Percentiles rank a stretch among this genome's conserved stretches.
Evolutionary conservation across 176 grass and related monocot species (phyloP).

Genomic region (Eremochloa ophiuroides): DNA sequence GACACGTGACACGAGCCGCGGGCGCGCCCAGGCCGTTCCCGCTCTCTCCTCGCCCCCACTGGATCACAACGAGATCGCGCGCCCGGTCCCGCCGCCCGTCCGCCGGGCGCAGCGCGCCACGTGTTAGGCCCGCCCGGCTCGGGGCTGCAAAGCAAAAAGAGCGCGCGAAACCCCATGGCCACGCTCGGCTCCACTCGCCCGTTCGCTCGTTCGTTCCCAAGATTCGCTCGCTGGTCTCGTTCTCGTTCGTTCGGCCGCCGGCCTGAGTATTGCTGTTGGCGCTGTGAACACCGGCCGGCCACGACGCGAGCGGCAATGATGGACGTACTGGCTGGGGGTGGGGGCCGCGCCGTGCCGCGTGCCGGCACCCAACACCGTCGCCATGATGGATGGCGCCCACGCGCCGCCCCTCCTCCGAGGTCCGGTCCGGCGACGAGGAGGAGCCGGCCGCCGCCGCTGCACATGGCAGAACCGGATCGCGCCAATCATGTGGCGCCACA

Average conservation of each 20-base stretch:
- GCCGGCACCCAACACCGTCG: background rate
- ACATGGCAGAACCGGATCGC: background rate
- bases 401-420: background rate
- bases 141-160: background rate
- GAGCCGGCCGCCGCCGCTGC: background rate
- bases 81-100: background rate
- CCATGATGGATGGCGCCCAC: constrained; percentile 12
- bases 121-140: constrained; percentile 16
- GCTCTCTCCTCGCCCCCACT: background rate
- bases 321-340: background rate
- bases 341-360: background rate
- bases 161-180: background rate
- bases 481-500: constrained; percentile 26
- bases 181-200: background rate
- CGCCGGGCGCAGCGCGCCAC: constrained; percentile 16
- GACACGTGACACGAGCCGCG: constrained; percentile 23
- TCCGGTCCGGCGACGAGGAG: background rate
- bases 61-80: constrained; percentile 11
- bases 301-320: background rate
- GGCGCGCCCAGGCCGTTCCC: background rate
- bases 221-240: background rate
- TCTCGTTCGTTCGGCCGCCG: background rate
- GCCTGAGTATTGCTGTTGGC: background rate
- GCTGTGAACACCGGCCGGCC: background rate
- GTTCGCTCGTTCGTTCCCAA: background rate